phyloP scores from a whole-genome alignment of 257 asterid species.

The Nicotiana attenuata region DNA sequence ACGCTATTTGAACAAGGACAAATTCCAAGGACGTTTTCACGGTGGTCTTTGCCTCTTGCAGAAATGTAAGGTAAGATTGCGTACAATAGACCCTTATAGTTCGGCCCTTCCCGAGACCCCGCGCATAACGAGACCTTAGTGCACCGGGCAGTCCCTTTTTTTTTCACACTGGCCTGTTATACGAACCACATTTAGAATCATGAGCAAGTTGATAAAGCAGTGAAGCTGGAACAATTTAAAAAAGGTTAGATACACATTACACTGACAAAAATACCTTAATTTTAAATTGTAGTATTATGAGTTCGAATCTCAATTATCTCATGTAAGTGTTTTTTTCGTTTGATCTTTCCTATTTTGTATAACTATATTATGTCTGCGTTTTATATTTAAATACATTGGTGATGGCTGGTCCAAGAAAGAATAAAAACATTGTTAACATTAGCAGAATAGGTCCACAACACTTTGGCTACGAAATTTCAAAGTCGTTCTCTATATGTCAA shows the following conservation, averaged over 20 bases:
- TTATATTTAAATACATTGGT: neutral
- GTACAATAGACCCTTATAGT: too few species aligned
- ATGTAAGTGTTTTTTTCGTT: too few species aligned
- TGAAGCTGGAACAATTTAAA: neutral
- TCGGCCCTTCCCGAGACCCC: too few species aligned
- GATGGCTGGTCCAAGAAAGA: neutral
- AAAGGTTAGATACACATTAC: too few species aligned
- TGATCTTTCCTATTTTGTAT: neutral
- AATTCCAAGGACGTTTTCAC: neutral
- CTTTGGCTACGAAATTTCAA: neutral
- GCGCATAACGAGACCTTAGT: too few species aligned
- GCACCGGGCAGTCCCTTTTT: too few species aligned
- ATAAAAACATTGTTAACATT: neutral
- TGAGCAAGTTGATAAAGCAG: neutral
- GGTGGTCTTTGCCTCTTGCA: too few species aligned
- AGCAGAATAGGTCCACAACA: neutral
- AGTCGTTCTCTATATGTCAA: neutral
- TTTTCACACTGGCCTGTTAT: too few species aligned
- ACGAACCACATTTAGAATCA: neutral
- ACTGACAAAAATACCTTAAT: too few species aligned
- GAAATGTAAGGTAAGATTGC: too few species aligned
- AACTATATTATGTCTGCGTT: neutral
- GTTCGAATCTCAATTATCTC: neutral
- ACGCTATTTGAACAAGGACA: neutral
- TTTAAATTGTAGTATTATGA: neutral